Evolutionary conservation across 257 asterid species (phyloP).

Genomic region (Paulownia fortunei): DNA sequence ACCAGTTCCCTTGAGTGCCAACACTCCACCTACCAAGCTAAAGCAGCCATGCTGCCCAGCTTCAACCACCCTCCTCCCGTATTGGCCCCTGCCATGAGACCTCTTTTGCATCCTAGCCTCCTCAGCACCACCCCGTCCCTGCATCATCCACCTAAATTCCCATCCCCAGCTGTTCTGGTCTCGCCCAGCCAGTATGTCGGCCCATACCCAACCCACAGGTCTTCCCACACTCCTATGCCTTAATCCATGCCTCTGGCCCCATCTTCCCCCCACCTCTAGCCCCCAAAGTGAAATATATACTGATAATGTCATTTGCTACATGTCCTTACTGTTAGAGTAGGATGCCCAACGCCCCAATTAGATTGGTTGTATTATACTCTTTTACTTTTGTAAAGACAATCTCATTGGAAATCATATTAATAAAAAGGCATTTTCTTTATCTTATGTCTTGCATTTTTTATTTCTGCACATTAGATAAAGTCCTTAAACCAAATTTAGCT

Average conservation of each 20-base stretch:
- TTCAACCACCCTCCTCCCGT: neutral
- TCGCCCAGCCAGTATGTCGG: neutral
- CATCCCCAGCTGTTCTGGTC: neutral
- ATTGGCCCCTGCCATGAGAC: slow-evolving; percentile 4
- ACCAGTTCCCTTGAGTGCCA: slow-evolving; percentile 8
- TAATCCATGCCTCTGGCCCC: slow-evolving; percentile 15
- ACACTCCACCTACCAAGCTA: slow-evolving; percentile 5
- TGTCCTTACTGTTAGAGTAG: too few relatives aligned
- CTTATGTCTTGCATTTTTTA: too few relatives aligned
- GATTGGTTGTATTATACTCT: too few relatives aligned
- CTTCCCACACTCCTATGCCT: slow-evolving; percentile 10
- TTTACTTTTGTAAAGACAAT: too few relatives aligned
- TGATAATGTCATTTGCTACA: neutral
- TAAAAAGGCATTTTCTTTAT: too few relatives aligned
- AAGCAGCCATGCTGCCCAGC: neutral
- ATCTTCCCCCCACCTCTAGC: neutral
- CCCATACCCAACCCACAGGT: slow-evolving; percentile 18
- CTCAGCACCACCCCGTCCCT: slow-evolving; percentile 12
- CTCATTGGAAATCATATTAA: too few relatives aligned
- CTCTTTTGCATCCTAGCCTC: neutral
- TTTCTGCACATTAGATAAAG: too few relatives aligned
- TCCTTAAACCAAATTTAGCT: too few relatives aligned
- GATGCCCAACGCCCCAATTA: too few relatives aligned
- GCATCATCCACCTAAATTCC: neutral
- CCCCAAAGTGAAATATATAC: neutral